Evolutionary conservation across 2,329 filamentous ascomycete genomes (phyloP), one percentile per base, ranked within the genome.

Genomic region (Pseudonectria foliicola): DNA sequence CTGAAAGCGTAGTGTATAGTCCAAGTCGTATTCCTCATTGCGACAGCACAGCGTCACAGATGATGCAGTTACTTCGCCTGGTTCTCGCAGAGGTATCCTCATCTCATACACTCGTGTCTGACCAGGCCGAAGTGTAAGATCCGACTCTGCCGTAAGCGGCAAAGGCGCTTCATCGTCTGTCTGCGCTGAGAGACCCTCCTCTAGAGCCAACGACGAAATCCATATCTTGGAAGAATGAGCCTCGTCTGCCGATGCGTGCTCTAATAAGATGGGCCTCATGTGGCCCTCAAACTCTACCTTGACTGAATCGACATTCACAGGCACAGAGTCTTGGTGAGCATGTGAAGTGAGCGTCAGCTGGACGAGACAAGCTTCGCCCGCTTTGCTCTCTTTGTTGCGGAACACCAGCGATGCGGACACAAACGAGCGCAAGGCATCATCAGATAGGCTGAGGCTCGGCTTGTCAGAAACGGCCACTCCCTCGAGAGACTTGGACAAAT

Each of bases 71-170:
- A 82, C 79, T 37, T 85, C 75, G n/a, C 87, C 88, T 3, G 88
- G 77, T 59, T 95, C 89, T 39, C 87, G 78, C 12, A 95, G 71
- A 3, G 81, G 75, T 38, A 87, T 74, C 7, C 71, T 73, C 48
- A 95, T 70, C 47, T 84, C 77, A 42, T 85, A 82, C 1, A 89
- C 75, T 34, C 75, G 77, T 7, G 71, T 82, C 41, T 84, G 74
- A 1, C 78, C 79, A 11, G 87, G 75, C 10, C 62, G 58, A 28
- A 95, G 61, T 0, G 70, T 77, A 35, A 95, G 61, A 55, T 89
- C 69, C 7, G 74, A 71, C 10, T 62, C 52, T 1, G 82, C 82
- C 26, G 61, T 57, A 34, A 80, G 62, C 30, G 67, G 45, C 7
- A 53, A 47, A 3, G 57, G 49, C n/a, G 58, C 30, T 5, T 54